Conservation (phyloP, 768 basidiomycete species). For the Leccinum uliginosum region DNA sequence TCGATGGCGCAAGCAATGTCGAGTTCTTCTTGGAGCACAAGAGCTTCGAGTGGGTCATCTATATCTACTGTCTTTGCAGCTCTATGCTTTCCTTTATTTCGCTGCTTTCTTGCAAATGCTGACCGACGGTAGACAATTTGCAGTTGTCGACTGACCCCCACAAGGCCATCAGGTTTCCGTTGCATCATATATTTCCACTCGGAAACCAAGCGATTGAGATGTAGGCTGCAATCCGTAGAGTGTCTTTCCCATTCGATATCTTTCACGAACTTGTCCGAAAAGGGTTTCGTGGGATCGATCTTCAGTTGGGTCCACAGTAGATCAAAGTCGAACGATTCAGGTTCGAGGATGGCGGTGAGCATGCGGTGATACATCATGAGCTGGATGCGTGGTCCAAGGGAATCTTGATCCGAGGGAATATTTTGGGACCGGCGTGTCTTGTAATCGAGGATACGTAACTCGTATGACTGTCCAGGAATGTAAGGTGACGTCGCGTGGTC, state of each 20-base stretch:
- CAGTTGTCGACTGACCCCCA: conserved; percentile 32
- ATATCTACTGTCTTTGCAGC: conserved; percentile 1
- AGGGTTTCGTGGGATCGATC: conserved; percentile 38
- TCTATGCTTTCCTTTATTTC: conserved; percentile 1
- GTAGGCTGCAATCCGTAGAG: conserved; percentile 17
- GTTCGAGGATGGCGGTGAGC: conserved; percentile 47
- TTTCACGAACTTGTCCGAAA: conserved; percentile 49
- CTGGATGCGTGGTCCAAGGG: conserved; percentile 58
- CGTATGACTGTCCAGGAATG: conserved; percentile 10
- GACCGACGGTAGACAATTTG: conserved; percentile 39
- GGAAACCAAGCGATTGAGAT: conserved; percentile 30
- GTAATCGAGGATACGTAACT: conserved; percentile 55
- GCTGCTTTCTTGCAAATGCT: neutral
- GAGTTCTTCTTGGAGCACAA: conserved; percentile 33
- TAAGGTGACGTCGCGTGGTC: neutral
- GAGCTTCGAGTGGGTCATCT: conserved; percentile 12
- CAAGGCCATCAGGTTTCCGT: conserved; percentile 19
- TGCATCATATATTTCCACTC: conserved; percentile 30
- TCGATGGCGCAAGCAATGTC: conserved; percentile 45
- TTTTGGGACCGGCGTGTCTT: conserved; percentile 56
- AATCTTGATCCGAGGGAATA: conserved; percentile 57
- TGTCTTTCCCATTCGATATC: conserved; percentile 20
- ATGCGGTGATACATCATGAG: conserved; percentile 76
- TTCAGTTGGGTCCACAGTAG: conserved; percentile 47
- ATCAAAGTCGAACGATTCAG: conserved; percentile 45